Evolutionary conservation across 805 yeast species (phyloP).

Genomic region (Naumovozyma baii): DNA sequence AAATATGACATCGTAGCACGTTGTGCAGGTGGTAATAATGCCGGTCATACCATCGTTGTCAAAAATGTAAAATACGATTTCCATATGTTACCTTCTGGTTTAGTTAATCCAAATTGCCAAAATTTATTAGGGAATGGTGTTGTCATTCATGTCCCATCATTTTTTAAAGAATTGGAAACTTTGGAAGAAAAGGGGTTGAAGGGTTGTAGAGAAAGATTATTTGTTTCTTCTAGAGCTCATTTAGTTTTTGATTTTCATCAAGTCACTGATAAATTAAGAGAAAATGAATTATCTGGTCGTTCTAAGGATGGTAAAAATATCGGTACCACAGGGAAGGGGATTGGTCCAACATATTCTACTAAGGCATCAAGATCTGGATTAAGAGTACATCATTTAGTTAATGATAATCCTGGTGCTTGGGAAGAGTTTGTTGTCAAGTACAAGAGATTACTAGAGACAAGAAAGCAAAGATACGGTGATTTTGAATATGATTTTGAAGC

Average conservation of each 20-base stretch:
- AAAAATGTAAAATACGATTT: conserved; percentile 83
- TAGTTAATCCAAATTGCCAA: conserved; percentile 83
- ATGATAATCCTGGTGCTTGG: conserved; percentile 88
- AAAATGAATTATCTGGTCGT: conserved; percentile 63
- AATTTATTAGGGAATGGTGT: conserved; percentile 95
- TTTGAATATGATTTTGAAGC: conserved; percentile 79
- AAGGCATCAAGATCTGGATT: conserved; percentile 95
- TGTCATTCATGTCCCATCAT: conserved; percentile 88
- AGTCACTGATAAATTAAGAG: conserved; percentile 90
- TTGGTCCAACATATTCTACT: conserved; percentile 96
- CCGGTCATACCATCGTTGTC: conserved; percentile 97
- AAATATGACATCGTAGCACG: conserved; percentile 94
- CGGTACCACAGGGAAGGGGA: conserved; percentile 98
- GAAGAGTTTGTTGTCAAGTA: conserved; percentile 74
- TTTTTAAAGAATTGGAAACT: conserved; percentile 76
- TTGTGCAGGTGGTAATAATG: conserved; percentile 98
- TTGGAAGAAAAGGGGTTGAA: conserved; percentile 72
- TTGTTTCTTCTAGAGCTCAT: conserved; percentile 89
- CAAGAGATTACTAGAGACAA: conserved; percentile 65
- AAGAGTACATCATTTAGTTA: conserved; percentile 90
- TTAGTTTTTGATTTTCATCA: conserved; percentile 97
- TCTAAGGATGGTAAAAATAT: conserved; percentile 61
- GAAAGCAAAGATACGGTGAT: conserved; percentile 86
- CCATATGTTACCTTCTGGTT: conserved; percentile 98
- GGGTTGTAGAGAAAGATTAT: conserved; percentile 53